Base-by-base conservation (phyloP, 2,329 filamentous ascomycete genomes). In the Lecanicillium sp. region DNA sequence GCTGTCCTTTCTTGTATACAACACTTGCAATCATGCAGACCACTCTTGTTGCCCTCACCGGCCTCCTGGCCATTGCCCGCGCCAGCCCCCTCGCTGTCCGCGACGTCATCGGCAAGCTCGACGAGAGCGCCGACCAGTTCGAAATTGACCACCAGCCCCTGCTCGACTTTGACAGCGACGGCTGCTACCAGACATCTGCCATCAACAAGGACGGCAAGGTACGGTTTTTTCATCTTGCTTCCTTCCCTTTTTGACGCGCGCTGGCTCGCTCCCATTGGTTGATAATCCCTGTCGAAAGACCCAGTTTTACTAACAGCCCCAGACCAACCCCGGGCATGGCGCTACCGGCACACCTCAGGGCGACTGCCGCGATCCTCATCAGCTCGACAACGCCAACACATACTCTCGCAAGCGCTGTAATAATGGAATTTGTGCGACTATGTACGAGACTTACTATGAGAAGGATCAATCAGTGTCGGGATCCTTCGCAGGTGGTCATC, bases 101-200 rank as follows among this genome's bases (percentile, higher is more conserved):
- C 38, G 57, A 62, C 23, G 55, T 62, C 26, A 51, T 62, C 36
- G 52, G 56, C 1, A 58, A 64, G 7, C 57, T 69, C 1, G 63
- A 62, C 0, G 53, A 60, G 23, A 51, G 52, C n/a, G 66, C 67
- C 5, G 58, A 61, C 5, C 59, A 60, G 10, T 47, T 56, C 23
- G 67, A 68, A 48, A 56, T 62, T 30, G 58, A 58, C 44, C 67
- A 60, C 51, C 67, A 69, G 52, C 67, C 67, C 8, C 49, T 58
- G 8, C 56, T 68, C 3, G 67, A 70, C 56, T 70, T 67, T 48
- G 67, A 70, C 53, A 57, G 53, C 1, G 66, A 70, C 37, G 62
- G 67, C 8, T 70, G 67, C 55, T 71, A 73, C 57, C 70, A 73
- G 52, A 70, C 71, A 1, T 68, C 72, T n/a, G 72, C 71, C 33